phyloP scores from a whole-genome alignment of 495 filamentous ascomycete species.

The Aspergillus sclerotioniger region DNA sequence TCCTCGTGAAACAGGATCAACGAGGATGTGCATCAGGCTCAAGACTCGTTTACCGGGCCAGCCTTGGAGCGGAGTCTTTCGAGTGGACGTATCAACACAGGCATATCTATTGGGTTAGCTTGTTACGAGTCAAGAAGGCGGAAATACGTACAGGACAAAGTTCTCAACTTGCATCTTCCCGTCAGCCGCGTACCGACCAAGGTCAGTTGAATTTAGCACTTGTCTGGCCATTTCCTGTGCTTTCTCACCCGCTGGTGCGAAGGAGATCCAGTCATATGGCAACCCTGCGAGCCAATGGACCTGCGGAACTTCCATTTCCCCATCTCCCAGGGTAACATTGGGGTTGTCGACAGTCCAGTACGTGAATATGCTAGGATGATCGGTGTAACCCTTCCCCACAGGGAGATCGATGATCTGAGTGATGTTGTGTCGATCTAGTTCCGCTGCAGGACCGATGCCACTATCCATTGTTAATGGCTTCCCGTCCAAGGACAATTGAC shows the following conservation, averaged over 20 bases:
- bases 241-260: not conserved
- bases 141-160: not conserved
- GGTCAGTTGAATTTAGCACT: not conserved
- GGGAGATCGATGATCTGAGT: not conserved
- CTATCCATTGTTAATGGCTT: not conserved
- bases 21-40: conserved; percentile 2
- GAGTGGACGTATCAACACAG: not conserved
- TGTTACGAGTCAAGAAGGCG: not conserved
- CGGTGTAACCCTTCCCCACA: not conserved
- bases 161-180: not conserved
- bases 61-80: not conserved
- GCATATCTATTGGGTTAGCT: not conserved
- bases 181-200: not conserved
- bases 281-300: conserved; percentile 1
- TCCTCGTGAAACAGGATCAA: not conserved
- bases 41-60: not conserved
- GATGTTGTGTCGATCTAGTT: not conserved
- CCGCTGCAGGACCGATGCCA: not conserved
- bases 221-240: not conserved
- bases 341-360: not conserved
- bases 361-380: conserved; percentile 1
- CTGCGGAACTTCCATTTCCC: not conserved
- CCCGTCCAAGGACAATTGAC: not conserved
- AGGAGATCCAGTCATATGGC: conserved; percentile 5
- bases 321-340: not conserved